These are phyloP conservation scores for Russula foetens DNA, from an alignment of 768 basidiomycete species.

Conservation along the genomic window DNA sequence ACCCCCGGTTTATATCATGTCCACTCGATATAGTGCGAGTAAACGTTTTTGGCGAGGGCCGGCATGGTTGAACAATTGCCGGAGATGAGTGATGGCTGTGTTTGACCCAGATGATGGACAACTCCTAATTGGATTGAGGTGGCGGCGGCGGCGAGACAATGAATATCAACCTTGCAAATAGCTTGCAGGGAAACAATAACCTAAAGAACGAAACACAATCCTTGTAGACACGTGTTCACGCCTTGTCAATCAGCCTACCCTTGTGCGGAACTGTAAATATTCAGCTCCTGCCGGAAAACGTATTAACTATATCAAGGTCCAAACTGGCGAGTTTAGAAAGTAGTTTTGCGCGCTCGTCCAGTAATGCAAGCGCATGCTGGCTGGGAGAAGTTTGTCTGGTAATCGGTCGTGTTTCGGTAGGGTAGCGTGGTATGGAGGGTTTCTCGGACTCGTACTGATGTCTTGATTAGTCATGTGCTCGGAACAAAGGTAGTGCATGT, in stretches of 20 bases:
- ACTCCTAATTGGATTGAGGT: neutral
- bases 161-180: neutral
- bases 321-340: slow-evolving; percentile 46
- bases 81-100: neutral
- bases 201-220: neutral
- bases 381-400: slow-evolving; percentile 33
- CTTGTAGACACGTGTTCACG: neutral
- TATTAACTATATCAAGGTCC: slow-evolving; percentile 18
- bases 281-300: neutral
- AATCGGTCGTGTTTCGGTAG: slow-evolving; percentile 14
- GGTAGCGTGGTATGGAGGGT: neutral
- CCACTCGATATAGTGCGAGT: neutral
- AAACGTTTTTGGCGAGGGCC: neutral
- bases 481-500: neutral
- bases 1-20: neutral
- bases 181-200: slow-evolving; percentile 5
- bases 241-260: neutral
- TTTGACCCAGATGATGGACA: neutral
- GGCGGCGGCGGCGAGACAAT: neutral
- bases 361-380: slow-evolving; percentile 40
- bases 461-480: neutral
- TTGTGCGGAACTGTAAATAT: neutral
- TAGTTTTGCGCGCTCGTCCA: slow-evolving; percentile 51
- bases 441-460: neutral
- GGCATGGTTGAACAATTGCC: slow-evolving; percentile 1